Evolutionary conservation across 78 protist species (phyloP).

Genomic region (Anaeramoeba ignava): DNA sequence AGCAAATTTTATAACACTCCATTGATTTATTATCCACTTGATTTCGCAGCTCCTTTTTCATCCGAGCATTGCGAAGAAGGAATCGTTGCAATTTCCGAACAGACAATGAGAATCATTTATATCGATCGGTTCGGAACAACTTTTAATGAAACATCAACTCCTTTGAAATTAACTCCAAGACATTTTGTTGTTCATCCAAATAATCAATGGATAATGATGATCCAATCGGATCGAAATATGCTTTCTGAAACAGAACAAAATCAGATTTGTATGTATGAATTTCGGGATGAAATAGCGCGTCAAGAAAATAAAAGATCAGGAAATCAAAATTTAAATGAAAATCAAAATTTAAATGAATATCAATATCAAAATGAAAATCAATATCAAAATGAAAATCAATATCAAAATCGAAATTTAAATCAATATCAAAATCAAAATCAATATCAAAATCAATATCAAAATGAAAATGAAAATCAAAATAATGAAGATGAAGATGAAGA

Average conservation of each 20-base stretch:
- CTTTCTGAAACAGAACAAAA: neutral
- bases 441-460: neutral
- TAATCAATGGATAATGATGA: conserved; percentile 29
- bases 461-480: neutral
- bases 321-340: too few species aligned
- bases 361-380: neutral
- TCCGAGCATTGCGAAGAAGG: conserved; percentile 86
- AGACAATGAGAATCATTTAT: conserved; percentile 49
- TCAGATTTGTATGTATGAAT: too few species aligned
- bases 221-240: conserved; percentile 56
- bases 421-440: neutral
- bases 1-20: conserved; percentile 12
- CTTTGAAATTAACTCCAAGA: conserved; percentile 64
- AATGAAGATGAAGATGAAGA: neutral
- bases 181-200: conserved; percentile 41
- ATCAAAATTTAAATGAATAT: neutral
- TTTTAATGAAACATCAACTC: conserved; percentile 53
- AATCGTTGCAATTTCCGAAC: conserved; percentile 64
- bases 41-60: conserved; percentile 56
- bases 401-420: neutral
- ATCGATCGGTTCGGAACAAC: conserved; percentile 57
- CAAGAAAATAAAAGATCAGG: too few species aligned
- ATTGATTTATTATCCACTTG: conserved; percentile 31
- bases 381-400: neutral
- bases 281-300: too few species aligned